Percentiles rank a stretch among this genome's conserved stretches.
Evolutionary conservation across 2,329 filamentous ascomycete species (phyloP).

Genomic region (Xylariaceae sp.): DNA sequence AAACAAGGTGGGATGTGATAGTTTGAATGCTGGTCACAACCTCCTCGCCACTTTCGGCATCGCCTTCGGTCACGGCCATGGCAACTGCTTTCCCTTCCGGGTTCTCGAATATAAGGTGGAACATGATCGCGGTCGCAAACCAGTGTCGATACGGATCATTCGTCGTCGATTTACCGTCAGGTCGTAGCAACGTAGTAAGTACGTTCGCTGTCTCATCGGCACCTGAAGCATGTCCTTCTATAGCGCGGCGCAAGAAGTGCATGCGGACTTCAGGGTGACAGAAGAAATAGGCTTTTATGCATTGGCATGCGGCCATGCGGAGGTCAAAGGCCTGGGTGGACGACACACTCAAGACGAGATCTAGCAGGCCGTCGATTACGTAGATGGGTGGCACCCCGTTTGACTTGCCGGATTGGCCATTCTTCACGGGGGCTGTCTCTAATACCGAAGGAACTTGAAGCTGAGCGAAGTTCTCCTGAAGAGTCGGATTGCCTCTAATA

Average conservation of each 20-base stretch:
- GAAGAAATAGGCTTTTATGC: slow-evolving; percentile 87
- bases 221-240: slow-evolving; percentile 75
- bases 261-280: slow-evolving; percentile 73
- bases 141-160: slow-evolving; percentile 81
- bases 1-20: slow-evolving; percentile 78
- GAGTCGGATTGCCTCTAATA: slow-evolving; percentile 69
- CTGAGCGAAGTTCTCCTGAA: slow-evolving; percentile 88
- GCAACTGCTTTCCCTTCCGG: slow-evolving; percentile 71
- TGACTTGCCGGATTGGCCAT: slow-evolving; percentile 37
- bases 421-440: slow-evolving; percentile 33
- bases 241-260: slow-evolving; percentile 83
- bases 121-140: slow-evolving; percentile 82
- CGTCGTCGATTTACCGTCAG: slow-evolving; percentile 54
- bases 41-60: slow-evolving; percentile 84
- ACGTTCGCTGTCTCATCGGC: slow-evolving; percentile 84
- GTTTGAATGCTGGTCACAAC: slow-evolving; percentile 91
- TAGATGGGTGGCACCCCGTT: slow-evolving; percentile 64
- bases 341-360: slow-evolving; percentile 68
- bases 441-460: slow-evolving; percentile 66
- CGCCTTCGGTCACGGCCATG: slow-evolving; percentile 81
- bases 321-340: slow-evolving; percentile 67
- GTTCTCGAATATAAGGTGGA: slow-evolving; percentile 80
- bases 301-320: slow-evolving; percentile 79
- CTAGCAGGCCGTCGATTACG: slow-evolving; percentile 88
- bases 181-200: slow-evolving; percentile 71